A percentile compares a stretch with the other conserved stretches of the same genome.
Evolutionary conservation across 1,284 basidiomycete genomes (phyloP).

Genomic region (Irpex lacteus): DNA sequence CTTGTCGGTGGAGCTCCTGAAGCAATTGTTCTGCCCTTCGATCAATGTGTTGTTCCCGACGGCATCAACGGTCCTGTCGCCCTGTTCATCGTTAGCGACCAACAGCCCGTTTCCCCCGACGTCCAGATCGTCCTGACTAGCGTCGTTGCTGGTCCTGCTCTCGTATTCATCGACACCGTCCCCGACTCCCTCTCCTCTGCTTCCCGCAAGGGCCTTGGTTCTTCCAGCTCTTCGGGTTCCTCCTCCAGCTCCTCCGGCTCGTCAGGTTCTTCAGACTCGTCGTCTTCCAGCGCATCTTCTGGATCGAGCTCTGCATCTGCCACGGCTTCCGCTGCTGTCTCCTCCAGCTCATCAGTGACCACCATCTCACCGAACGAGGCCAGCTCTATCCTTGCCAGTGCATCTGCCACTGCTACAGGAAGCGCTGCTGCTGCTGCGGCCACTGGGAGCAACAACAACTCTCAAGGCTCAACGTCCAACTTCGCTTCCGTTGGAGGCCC

Average conservation of each 20-base stretch:
- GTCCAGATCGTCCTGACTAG: constrained; percentile 57
- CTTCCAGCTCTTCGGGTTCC: constrained; percentile 8
- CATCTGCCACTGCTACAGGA: constrained; percentile 19
- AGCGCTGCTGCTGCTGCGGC: constrained; percentile 7
- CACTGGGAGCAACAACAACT: constrained; percentile 10
- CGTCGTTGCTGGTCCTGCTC: constrained; percentile 69
- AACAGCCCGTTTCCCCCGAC: constrained; percentile 62
- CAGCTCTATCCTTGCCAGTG: constrained; percentile 40
- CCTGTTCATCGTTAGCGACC: constrained; percentile 65
- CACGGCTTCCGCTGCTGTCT: constrained; percentile 12
- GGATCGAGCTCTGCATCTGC: constrained; percentile 10
- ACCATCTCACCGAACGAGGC: constrained; percentile 48
- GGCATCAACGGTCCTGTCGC: constrained; percentile 71
- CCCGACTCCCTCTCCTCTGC: constrained; percentile 49
- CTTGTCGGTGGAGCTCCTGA: constrained; percentile 59
- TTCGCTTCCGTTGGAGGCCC: constrained; percentile 28
- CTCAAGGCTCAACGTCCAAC: constrained; percentile 18
- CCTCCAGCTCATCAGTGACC: constrained; percentile 21
- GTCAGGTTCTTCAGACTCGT: constrained; percentile 3
- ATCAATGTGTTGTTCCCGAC: constrained; percentile 58
- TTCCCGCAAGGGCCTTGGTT: constrained; percentile 30
- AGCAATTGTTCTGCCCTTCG: constrained; percentile 57
- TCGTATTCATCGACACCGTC: constrained; percentile 63
- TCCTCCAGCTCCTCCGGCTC: not conserved
- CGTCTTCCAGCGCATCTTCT: not conserved